Percentiles rank a stretch among this genome's conserved stretches.
phyloP scores from a whole-genome alignment of 2,329 filamentous ascomycete genomes.

The Botryotinia narcissicola region DNA sequence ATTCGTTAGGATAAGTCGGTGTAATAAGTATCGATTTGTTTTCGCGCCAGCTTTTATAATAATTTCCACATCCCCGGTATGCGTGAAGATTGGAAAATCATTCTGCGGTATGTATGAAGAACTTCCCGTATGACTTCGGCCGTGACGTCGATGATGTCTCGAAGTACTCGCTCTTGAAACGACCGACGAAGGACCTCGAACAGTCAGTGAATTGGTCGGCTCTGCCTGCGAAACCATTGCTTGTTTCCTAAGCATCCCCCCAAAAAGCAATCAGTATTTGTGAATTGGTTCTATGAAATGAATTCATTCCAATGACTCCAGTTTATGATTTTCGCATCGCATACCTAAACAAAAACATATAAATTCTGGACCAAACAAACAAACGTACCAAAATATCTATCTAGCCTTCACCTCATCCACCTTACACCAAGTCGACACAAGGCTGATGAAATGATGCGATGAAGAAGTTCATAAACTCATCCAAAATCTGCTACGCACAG shows the following conservation, averaged over 20 bases:
- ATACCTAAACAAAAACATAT: slow-evolving; percentile 5
- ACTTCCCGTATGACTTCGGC: slow-evolving; percentile 63
- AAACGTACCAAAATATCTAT: slow-evolving; percentile 13
- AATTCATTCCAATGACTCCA: not conserved
- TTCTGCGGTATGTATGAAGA: slow-evolving; percentile 71
- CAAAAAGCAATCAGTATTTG: slow-evolving; percentile 8
- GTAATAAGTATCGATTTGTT: slow-evolving; percentile 82
- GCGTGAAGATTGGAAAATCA: slow-evolving; percentile 87
- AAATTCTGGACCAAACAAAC: slow-evolving; percentile 3
- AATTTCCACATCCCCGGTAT: slow-evolving; percentile 92
- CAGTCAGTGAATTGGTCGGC: slow-evolving; percentile 50
- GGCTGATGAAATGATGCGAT: slow-evolving; percentile 9
- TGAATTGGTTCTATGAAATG: not conserved
- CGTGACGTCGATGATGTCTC: slow-evolving; percentile 66
- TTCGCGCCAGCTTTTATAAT: slow-evolving; percentile 66
- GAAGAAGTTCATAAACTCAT: slow-evolving; percentile 12
- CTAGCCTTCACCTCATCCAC: slow-evolving; percentile 7
- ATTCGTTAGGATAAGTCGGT: slow-evolving; percentile 81
- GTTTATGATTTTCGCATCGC: not conserved
- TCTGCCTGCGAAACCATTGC: slow-evolving; percentile 58
- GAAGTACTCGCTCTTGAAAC: slow-evolving; percentile 46
- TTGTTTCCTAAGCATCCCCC: not conserved
- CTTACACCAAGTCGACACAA: slow-evolving; percentile 14
- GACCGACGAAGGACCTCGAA: slow-evolving; percentile 61
- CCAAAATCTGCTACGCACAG: slow-evolving; percentile 16